phyloP scores from a whole-genome alignment of 805 yeast species.

The Vanderwaltozyma verrucispora region DNA sequence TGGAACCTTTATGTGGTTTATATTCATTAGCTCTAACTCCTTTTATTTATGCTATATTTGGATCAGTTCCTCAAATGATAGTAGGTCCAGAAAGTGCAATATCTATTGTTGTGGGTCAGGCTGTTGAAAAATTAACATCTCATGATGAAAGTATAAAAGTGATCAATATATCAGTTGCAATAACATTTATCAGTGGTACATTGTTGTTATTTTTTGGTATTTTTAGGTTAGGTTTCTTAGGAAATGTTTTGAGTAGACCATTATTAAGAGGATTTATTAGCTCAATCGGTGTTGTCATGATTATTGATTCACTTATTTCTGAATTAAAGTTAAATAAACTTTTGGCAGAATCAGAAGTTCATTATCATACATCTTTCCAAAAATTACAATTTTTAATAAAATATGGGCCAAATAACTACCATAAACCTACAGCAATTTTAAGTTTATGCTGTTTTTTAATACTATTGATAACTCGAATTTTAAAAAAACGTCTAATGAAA shows the following conservation, averaged over 20 bases:
- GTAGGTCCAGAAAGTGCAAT: slow-evolving; percentile 91
- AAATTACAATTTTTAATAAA: slow-evolving; percentile 49
- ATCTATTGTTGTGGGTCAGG: slow-evolving; percentile 73
- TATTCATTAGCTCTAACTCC: slow-evolving; percentile 72
- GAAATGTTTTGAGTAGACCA: slow-evolving; percentile 67
- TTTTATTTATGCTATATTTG: slow-evolving; percentile 62
- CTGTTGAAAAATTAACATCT: slow-evolving; percentile 45
- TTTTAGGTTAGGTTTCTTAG: slow-evolving; percentile 77
- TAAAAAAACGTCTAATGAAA: slow-evolving; percentile 31
- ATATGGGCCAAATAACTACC: slow-evolving; percentile 37
- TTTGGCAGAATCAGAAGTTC: slow-evolving; percentile 37
- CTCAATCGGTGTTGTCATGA: slow-evolving; percentile 78
- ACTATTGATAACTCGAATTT: slow-evolving; percentile 33
- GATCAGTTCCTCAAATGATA: slow-evolving; percentile 80
- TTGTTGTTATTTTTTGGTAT: slow-evolving; percentile 63
- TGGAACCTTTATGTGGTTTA: slow-evolving; percentile 73
- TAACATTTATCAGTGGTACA: slow-evolving; percentile 70
- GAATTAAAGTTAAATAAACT: slow-evolving; percentile 55
- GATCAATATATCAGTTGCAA: slow-evolving; percentile 51
- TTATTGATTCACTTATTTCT: slow-evolving; percentile 61
- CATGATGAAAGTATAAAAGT: slow-evolving; percentile 35
- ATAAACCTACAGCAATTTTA: slow-evolving; percentile 50
- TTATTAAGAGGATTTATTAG: slow-evolving; percentile 73
- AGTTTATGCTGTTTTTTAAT: slow-evolving; percentile 42
- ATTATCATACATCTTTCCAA: slow-evolving; percentile 60